These are phyloP conservation scores for Lasiosphaeria miniovina DNA, from an alignment of 495 filamentous ascomycete species.

Conservation along the genomic window DNA sequence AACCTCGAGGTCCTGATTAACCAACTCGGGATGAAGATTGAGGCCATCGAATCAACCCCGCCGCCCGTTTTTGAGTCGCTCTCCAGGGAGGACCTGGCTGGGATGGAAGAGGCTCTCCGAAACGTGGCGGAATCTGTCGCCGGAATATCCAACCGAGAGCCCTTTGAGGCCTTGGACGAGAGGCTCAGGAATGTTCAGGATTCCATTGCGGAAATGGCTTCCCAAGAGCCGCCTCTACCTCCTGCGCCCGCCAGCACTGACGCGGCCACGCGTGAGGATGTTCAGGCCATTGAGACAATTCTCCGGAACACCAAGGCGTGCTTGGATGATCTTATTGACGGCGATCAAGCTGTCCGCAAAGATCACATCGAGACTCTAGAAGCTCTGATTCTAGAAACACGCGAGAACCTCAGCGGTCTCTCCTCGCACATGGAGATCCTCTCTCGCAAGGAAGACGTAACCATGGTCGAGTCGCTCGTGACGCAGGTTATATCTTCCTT, in stretches of 20 bases:
- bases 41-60: conserved; percentile 66
- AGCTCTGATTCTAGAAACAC: conserved; percentile 63
- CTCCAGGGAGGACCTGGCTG: conserved; percentile 43
- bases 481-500: conserved; percentile 70
- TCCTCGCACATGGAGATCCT: conserved; percentile 56
- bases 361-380: conserved; percentile 76
- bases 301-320: conserved; percentile 79
- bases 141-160: conserved; percentile 46
- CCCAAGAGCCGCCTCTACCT: conserved; percentile 24
- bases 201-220: conserved; percentile 29
- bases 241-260: conserved; percentile 33
- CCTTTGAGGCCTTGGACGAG: conserved; percentile 26
- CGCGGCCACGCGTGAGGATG: conserved; percentile 66
- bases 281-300: conserved; percentile 83
- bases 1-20: conserved; percentile 78
- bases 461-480: conserved; percentile 68
- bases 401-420: conserved; percentile 62
- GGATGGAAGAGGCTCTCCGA: conserved; percentile 39
- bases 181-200: conserved; percentile 35
- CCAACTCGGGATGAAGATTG: conserved; percentile 78
- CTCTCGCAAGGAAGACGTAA: conserved; percentile 73
- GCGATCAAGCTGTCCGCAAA: conserved; percentile 60
- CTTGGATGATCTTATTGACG: conserved; percentile 72
- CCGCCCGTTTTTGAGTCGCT: conserved; percentile 37
- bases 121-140: conserved; percentile 60